Evolutionary conservation across 352 stramenopile genomes (phyloP).

Genomic region (Stephanocyclus meneghinianus): DNA sequence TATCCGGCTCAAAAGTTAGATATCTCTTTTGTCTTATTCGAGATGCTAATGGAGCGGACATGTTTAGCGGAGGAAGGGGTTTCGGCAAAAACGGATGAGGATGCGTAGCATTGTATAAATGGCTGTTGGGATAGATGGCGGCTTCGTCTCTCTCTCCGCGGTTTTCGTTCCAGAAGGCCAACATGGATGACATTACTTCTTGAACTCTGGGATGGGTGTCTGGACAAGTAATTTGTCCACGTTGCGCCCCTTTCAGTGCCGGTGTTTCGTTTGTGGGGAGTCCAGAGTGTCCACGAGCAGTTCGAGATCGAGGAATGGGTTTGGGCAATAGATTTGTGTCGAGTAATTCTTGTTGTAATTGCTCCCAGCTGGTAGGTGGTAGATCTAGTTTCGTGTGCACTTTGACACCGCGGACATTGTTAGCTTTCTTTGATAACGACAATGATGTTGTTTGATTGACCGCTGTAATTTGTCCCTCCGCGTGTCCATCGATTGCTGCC

Average conservation of each 20-base stretch:
- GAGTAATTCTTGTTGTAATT: conserved; percentile 29
- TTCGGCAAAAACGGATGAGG: conserved; percentile 43
- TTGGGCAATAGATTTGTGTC: conserved; percentile 25
- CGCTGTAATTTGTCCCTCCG: background rate
- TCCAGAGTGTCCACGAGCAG: conserved; percentile 59
- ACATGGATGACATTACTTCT: conserved; percentile 39
- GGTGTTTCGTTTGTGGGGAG: conserved; percentile 61
- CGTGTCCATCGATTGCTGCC: too few species aligned
- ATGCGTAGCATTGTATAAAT: conserved; percentile 8
- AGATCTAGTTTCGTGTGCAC: background rate
- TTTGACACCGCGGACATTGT: background rate
- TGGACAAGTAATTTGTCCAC: conserved; percentile 59
- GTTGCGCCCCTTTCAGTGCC: conserved; percentile 54
- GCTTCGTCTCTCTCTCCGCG: conserved; percentile 53
- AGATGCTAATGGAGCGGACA: conserved; percentile 49
- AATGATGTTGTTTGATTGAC: background rate
- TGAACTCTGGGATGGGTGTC: conserved; percentile 42
- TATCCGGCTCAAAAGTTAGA: conserved; percentile 87
- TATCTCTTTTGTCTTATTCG: conserved; percentile 64
- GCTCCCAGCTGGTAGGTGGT: conserved; percentile 19
- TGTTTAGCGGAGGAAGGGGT: background rate
- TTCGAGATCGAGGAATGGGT: conserved; percentile 23
- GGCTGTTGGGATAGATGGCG: conserved; percentile 12
- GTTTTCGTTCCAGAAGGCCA: conserved; percentile 75
- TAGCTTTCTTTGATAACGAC: background rate